phyloP scores from a whole-genome alignment of 139 green algal species.

The Coccomyxa sp. region DNA sequence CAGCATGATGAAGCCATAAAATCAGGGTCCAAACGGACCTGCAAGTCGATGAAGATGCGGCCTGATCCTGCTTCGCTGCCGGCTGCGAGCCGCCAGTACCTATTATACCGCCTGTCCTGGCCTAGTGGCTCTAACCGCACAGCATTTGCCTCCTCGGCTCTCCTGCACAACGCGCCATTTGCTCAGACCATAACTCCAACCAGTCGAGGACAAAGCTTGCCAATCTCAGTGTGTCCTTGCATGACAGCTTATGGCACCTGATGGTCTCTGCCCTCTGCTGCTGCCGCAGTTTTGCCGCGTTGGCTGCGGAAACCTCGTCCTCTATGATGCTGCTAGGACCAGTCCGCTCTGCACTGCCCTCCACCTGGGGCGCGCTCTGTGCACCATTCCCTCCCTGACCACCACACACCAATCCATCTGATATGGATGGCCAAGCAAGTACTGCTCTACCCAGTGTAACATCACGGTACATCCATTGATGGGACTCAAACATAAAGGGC shows the following conservation, averaged over 20 bases:
- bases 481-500: no score
- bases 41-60: neutral
- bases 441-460: no score
- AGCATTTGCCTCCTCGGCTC: constrained; percentile 34
- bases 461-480: no score
- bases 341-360: neutral
- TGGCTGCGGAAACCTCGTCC: neutral
- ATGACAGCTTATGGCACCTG: neutral
- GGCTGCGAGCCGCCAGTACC: constrained; percentile 37
- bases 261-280: constrained; percentile 19
- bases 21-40: neutral
- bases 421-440: no score
- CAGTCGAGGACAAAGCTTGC: neutral
- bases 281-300: constrained; percentile 2
- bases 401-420: no score
- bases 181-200: no score
- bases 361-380: neutral
- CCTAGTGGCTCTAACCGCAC: constrained; percentile 62
- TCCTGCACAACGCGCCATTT: neutral
- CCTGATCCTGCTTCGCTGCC: neutral
- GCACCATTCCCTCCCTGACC: no score
- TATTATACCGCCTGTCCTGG: constrained; percentile 72
- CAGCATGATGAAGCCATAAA: neutral
- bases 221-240: neutral
- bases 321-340: neutral